Evolutionary conservation across 495 filamentous ascomycete species (phyloP).

Genomic region (Penicillium psychrofluorescens): DNA sequence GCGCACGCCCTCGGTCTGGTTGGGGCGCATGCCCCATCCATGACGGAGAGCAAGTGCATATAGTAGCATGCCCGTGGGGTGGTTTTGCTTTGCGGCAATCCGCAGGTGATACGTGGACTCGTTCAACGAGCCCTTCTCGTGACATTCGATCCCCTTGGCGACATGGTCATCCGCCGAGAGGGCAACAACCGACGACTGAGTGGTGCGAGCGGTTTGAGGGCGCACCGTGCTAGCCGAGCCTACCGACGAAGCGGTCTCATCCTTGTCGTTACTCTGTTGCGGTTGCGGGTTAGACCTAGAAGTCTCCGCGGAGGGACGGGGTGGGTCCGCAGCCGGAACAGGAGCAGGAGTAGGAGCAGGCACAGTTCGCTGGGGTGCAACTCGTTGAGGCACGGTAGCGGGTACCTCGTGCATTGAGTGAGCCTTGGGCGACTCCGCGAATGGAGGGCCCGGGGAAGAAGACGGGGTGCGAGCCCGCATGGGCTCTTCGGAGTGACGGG

Average conservation of each 20-base stretch:
- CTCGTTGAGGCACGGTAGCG: slow-evolving; percentile 7
- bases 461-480: slow-evolving; percentile 32
- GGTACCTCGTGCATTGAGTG: slow-evolving; percentile 30
- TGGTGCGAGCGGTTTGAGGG: slow-evolving; percentile 40
- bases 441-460: slow-evolving; percentile 13
- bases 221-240: slow-evolving; percentile 62
- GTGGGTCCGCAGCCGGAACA: slow-evolving; percentile 30
- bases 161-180: slow-evolving; percentile 82
- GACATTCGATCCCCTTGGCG: slow-evolving; percentile 75
- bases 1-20: slow-evolving; percentile 77
- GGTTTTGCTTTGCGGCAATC: slow-evolving; percentile 74
- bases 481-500: slow-evolving; percentile 25
- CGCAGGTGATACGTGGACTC: slow-evolving; percentile 95
- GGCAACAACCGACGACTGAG: slow-evolving; percentile 34
- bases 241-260: slow-evolving; percentile 51
- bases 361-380: background rate
- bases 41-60: slow-evolving; percentile 96
- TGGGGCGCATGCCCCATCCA: slow-evolving; percentile 94
- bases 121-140: slow-evolving; percentile 75
- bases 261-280: slow-evolving; percentile 26
- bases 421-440: slow-evolving; percentile 26
- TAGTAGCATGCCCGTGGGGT: slow-evolving; percentile 89
- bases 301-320: slow-evolving; percentile 41
- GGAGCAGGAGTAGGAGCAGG: slow-evolving; percentile 5
- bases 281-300: slow-evolving; percentile 8